A percentile compares a stretch with the other conserved stretches of the same genome.
These are phyloP conservation scores for Pelargonium myrrhifolium DNA, from an alignment of 441 rosid genomes.

Conservation along the genomic window DNA sequence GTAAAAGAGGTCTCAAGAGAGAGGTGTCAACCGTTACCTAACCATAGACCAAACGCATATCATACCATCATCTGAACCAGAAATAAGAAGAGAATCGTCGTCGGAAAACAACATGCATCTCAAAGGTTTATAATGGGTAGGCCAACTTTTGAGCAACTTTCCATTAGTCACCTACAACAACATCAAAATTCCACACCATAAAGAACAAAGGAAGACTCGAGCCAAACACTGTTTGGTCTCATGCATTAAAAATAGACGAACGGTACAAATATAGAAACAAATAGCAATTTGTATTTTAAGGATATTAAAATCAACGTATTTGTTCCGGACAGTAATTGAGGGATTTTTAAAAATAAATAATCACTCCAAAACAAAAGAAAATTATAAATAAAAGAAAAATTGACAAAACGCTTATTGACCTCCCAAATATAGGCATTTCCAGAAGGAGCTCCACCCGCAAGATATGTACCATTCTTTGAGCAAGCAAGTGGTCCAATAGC, in stretches of 20 bases:
- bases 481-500: slow-evolving; percentile 40
- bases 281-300: too few species aligned
- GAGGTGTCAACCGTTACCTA: slow-evolving; percentile 27
- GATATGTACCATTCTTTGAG: slow-evolving; percentile 37
- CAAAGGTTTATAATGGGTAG: slow-evolving; percentile 34
- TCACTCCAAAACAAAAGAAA: not conserved
- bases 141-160: slow-evolving; percentile 44
- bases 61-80: slow-evolving; percentile 44
- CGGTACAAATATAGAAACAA: too few species aligned
- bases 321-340: too few species aligned
- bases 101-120: slow-evolving; percentile 39
- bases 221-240: not conserved
- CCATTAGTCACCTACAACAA: slow-evolving; percentile 37
- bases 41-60: slow-evolving; percentile 40
- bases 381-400: not conserved
- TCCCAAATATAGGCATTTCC: slow-evolving; percentile 54
- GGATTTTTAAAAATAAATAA: not conserved
- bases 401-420: slow-evolving; percentile 22
- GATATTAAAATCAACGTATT: too few species aligned
- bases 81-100: slow-evolving; percentile 41
- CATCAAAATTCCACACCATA: not conserved
- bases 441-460: slow-evolving; percentile 42
- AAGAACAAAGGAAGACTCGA: not conserved
- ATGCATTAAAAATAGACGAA: too few species aligned
- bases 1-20: not conserved